phyloP scores from a whole-genome alignment of 2,329 filamentous ascomycete species.

The Aspergillus cejpii region DNA sequence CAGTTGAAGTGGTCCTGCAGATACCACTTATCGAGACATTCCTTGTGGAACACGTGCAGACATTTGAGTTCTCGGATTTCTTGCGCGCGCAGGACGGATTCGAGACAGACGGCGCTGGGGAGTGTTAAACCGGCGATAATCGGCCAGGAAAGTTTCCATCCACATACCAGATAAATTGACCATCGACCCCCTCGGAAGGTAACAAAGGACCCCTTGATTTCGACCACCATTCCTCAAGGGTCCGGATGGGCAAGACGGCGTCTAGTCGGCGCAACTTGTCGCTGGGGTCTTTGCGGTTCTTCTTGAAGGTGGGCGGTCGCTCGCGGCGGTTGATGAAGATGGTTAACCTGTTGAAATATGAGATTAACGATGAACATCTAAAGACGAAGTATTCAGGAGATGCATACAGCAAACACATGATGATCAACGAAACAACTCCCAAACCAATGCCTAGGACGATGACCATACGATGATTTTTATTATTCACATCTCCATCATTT shows the following conservation, averaged over 20 bases:
- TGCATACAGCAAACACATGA: constrained; percentile 30
- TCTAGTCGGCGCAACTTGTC: constrained; percentile 34
- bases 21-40: constrained; percentile 38
- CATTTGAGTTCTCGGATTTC: constrained; percentile 36
- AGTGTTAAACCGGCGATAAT: constrained; percentile 3
- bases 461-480: constrained; percentile 25
- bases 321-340: constrained; percentile 32
- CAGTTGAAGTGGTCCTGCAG: constrained; percentile 36
- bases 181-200: constrained; percentile 29
- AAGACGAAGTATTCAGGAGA: too few species aligned
- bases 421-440: constrained; percentile 27
- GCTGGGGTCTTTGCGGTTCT: constrained; percentile 18
- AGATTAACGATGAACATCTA: too few species aligned
- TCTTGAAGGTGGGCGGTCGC: constrained; percentile 15
- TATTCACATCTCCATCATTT: constrained; percentile 15
- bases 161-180: constrained; percentile 34
- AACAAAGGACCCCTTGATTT: constrained; percentile 28
- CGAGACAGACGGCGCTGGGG: constrained; percentile 34
- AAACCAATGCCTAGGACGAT: constrained; percentile 31
- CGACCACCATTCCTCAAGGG: constrained; percentile 35
- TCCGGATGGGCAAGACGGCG: constrained; percentile 32
- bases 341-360: constrained; percentile 20
- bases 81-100: constrained; percentile 30
- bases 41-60: constrained; percentile 36
- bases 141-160: background rate